Evolutionary conservation across 768 basidiomycete genomes (phyloP).

Genomic region (Suillus decipiens): DNA sequence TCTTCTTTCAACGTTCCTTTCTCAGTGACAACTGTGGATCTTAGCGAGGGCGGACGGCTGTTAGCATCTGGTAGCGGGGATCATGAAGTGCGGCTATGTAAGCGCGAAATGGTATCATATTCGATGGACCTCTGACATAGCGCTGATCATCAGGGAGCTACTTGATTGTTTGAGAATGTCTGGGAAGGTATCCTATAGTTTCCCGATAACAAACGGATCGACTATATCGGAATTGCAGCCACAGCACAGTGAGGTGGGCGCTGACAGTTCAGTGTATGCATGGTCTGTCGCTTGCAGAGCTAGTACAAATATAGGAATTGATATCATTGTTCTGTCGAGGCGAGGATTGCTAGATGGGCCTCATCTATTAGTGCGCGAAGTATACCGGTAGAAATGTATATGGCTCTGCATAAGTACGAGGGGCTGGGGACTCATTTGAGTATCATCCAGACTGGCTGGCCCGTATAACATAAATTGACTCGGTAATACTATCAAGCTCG

Average conservation of each 20-base stretch:
- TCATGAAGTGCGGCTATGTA: conserved; percentile 71
- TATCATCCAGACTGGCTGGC: neutral
- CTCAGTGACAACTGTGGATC: conserved; percentile 41
- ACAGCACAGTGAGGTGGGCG: neutral
- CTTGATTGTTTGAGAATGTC: neutral
- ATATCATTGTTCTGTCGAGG: neutral
- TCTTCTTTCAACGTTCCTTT: conserved; percentile 1
- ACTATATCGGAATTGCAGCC: neutral
- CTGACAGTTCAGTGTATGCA: neutral
- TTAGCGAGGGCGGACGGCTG: conserved; percentile 59
- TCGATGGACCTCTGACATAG: neutral
- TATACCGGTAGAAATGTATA: neutral
- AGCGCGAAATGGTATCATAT: conserved; percentile 21
- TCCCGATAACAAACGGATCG: neutral
- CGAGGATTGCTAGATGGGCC: neutral
- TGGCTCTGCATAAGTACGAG: neutral
- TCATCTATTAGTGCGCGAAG: neutral
- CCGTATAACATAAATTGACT: neutral
- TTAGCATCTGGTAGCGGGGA: conserved; percentile 74
- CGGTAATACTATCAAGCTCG: neutral
- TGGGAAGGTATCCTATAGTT: neutral
- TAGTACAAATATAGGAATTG: neutral
- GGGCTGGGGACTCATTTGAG: neutral
- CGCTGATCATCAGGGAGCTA: neutral
- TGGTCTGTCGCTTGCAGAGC: neutral